Percentiles rank a stretch among this genome's conserved stretches.
These are phyloP conservation scores for Pontederia crassipes DNA, from an alignment of 176 grass and related monocot genomes.

Conservation along the genomic window DNA sequence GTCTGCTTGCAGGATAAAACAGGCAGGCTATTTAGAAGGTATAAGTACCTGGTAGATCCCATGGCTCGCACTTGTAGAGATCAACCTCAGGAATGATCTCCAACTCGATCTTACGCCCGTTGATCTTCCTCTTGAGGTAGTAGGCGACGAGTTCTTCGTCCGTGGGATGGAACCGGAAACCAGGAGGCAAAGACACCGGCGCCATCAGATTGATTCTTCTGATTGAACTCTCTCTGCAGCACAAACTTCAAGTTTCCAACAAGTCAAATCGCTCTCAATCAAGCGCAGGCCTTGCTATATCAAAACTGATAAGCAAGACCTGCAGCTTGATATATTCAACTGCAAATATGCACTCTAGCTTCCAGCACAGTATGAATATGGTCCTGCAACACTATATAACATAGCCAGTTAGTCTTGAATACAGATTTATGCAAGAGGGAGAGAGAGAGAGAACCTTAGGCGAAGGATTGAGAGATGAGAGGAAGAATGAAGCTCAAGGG, in stretches of 20 bases:
- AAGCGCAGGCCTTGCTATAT: background rate
- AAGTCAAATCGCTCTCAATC: background rate
- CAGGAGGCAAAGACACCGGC: constrained; percentile 5
- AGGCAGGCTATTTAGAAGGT: background rate
- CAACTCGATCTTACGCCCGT: constrained; percentile 2
- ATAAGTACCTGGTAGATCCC: constrained; percentile 11
- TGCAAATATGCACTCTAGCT: background rate
- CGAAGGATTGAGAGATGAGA: background rate
- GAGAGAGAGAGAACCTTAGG: too few relatives aligned
- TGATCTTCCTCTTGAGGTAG: constrained; percentile 16
- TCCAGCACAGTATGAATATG: too few relatives aligned
- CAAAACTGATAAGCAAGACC: background rate
- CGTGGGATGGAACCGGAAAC: constrained; percentile 13
- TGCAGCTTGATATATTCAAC: background rate
- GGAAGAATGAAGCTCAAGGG: background rate
- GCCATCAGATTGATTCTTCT: background rate
- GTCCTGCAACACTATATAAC: too few relatives aligned
- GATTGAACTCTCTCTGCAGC: too few relatives aligned
- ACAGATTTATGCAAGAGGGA: background rate
- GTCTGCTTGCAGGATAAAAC: background rate
- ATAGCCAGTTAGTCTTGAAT: background rate
- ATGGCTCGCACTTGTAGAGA: constrained; percentile 17
- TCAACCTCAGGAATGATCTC: constrained; percentile 15
- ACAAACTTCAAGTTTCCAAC: background rate
- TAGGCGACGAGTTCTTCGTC: constrained; percentile 10